A percentile compares a stretch with the other conserved stretches of the same genome.
Evolutionary conservation across 1,284 basidiomycete genomes (phyloP).

Genomic region (Melanopsichium pennsylvanicum): DNA sequence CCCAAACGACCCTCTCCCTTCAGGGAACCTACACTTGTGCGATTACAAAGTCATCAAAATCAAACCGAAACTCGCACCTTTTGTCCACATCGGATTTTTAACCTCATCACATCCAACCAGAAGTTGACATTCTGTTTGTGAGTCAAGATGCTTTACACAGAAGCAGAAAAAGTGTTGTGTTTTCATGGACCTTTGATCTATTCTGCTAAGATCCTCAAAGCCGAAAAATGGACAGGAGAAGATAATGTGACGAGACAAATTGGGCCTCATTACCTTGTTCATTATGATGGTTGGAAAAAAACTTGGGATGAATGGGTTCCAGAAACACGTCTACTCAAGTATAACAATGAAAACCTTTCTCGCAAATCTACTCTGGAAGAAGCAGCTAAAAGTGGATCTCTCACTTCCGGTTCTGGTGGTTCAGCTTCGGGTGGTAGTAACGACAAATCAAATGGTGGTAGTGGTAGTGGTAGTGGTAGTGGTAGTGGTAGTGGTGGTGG

Average conservation of each 20-base stretch:
- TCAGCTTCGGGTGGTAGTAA: no score
- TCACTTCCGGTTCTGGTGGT: conserved; percentile 41
- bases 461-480: no score
- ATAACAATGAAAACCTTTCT: conserved; percentile 83
- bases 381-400: conserved; percentile 62
- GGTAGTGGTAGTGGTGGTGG: no score
- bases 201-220: conserved; percentile 90
- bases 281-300: conserved; percentile 99
- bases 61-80: background rate
- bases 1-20: no score
- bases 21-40: no score
- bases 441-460: no score
- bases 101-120: no score
- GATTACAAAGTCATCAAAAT: no score
- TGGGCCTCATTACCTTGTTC: conserved; percentile 90
- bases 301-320: conserved; percentile 99
- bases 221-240: conserved; percentile 77
- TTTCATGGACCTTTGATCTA: conserved; percentile 94
- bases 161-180: conserved; percentile 84
- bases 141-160: conserved; percentile 66
- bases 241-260: conserved; percentile 73
- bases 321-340: conserved; percentile 80
- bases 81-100: no score
- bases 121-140: no score
- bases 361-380: conserved; percentile 72